Base-by-base conservation (phyloP, 805 yeast species). In the Saccharomycopsis fermentans region DNA sequence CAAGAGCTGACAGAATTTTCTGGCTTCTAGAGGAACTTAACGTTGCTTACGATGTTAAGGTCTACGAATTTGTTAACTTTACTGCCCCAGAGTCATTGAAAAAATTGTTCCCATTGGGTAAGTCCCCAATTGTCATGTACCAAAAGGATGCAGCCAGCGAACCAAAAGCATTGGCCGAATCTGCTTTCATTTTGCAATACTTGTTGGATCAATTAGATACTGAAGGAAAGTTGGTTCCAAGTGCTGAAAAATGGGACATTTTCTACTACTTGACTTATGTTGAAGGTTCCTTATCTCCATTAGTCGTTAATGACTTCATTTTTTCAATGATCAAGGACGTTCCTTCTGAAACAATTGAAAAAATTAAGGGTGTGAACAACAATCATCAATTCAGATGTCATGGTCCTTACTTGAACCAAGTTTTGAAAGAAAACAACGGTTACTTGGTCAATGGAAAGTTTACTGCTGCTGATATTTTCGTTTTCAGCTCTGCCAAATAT, bases 1-100 rank as follows among this genome's bases (percentile, higher is more conserved):
- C 89, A 3, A 74, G 91, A 65, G 71, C 88, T 0, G 81, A 77
- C 56, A 74, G 90, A 57, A 74, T 84, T 9, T 65, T 81, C 34
- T 86, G 89, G 87, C 70, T 82, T 53, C 70, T 86, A n/a, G 88
- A 84, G 60, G 79, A 82, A 55, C 70, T 86, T 14, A 74, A 73
- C 12, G 65, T 84, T 6, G 79, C 79, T 27, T 86, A 82, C 65
- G 80, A 78, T 14, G 69, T 83, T 19, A 77, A 80, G 62, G 66
- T 77, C 2, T 83, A 81, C 68, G 69, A 77, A 58, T 75, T 90
- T 55, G 69, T 71, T 8, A 72, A 74, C 19, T 74, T 74, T 69
- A 70, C 80, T 48, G 82, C 83, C 1, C 81, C 81, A 6, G 71
- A 71, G 1, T 81, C 73, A 39, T 68, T 84, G 43, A 73, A 73